phyloP scores from a whole-genome alignment of 306 rosid species.

The Dalbergia cultrata region DNA sequence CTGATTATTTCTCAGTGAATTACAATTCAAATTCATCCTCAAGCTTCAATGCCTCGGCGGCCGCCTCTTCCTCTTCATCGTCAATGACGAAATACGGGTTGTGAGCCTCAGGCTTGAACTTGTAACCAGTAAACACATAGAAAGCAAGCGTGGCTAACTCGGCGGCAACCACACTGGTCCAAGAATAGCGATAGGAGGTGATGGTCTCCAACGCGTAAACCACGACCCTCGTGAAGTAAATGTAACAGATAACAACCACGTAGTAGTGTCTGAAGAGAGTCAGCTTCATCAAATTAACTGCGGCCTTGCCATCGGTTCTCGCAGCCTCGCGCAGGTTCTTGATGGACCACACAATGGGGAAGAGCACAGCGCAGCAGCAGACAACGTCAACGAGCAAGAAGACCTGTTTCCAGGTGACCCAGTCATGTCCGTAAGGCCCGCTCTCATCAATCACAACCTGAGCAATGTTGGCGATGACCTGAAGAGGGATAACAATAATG shows the following conservation, averaged over 20 bases:
- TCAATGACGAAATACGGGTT: conserved; percentile 91
- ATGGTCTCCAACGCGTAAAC: conserved; percentile 91
- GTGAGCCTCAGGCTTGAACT: conserved; percentile 95
- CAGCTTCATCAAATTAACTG: conserved; percentile 93
- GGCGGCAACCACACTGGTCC: conserved; percentile 93
- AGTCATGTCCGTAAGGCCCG: conserved; percentile 81
- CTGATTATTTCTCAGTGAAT: conserved; percentile 18
- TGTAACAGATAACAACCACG: conserved; percentile 89
- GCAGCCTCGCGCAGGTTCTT: conserved; percentile 97
- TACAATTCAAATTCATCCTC: conserved; percentile 95
- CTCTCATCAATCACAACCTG: conserved; percentile 89
- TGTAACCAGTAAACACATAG: conserved; percentile 84
- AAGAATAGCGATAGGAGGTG: conserved; percentile 87
- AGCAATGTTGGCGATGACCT: conserved; percentile 87
- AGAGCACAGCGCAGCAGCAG: conserved; percentile 92
- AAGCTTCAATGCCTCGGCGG: conserved; percentile 88
- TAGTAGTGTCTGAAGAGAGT: conserved; percentile 92
- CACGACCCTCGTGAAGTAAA: conserved; percentile 95
- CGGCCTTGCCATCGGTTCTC: conserved; percentile 91
- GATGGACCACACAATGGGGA: conserved; percentile 97
- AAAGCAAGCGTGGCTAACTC: conserved; percentile 89
- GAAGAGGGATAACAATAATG: conserved; percentile 92
- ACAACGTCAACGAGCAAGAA: conserved; percentile 90
- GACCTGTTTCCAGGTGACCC: conserved; percentile 92
- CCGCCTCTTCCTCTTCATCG: conserved; percentile 98